Base-by-base conservation (phyloP, 2,329 filamentous ascomycete species). In the Neonectria faginata region DNA sequence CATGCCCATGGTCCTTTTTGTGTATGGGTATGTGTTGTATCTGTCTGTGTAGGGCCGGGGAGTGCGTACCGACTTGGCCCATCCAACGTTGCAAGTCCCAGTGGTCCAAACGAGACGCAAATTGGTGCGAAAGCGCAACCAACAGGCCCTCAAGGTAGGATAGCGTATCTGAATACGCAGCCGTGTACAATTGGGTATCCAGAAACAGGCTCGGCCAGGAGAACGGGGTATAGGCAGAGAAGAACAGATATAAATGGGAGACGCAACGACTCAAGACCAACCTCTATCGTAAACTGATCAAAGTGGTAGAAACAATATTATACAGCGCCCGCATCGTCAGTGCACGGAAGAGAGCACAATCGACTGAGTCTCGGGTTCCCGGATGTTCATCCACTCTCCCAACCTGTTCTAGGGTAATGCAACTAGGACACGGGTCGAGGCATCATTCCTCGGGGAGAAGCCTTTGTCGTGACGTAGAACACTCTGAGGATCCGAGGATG, bases 251-350 rank as follows among this genome's bases (percentile, higher is more conserved):
- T 22, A 31, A 44, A 47, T 12, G 25, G 36, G 20, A 47, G 50
- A 51, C 33, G 44, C 47, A 52, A 47, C 16, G 42, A 31, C 54
- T 50, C 48, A 16, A 54, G 41, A 33, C 55, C 39, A 61, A 41
- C 45, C 56, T 64, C 52, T 64, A 56, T 33, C 52, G 29, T 41
- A 33, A 56, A 54, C 8, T 12, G 41, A 45, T 20, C 39, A 61
- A 56, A 61, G 45, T n/a, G 29, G 50, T 31, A 31, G 45, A 52
- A 56, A 57, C 54, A 61, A 53, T 61, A 56, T 57, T 52, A 52
- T 57, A 60, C 57, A 64, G 22, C n/a, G 44, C 44, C n/a, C 12
- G 50, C 50, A 47, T 27, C 14, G 44, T 22, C 39, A 22, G 33
- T 27, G 12, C 18, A 2, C 31, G n/a, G 18, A 14, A 57, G 11